These are phyloP conservation scores for Nakazawaea populi DNA, from an alignment of 805 yeast genomes.

Conservation along the genomic window DNA sequence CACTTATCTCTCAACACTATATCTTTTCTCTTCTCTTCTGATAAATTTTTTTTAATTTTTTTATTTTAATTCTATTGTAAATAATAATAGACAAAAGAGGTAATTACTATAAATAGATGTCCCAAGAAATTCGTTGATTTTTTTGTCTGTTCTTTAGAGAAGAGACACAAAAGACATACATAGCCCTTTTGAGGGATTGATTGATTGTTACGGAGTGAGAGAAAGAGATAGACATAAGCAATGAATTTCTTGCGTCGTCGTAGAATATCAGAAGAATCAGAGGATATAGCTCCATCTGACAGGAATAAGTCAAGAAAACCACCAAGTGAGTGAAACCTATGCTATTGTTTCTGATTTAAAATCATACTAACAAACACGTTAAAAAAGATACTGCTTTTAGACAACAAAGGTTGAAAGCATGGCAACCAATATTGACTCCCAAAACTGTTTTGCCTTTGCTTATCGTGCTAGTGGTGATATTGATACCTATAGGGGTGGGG, in stretches of 20 bases:
- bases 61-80: not conserved
- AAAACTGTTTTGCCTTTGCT: conserved; percentile 84
- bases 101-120: not conserved
- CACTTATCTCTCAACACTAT: not conserved
- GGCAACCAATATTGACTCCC: conserved; percentile 89
- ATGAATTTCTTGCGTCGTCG: conserved; percentile 15
- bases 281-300: not conserved
- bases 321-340: conserved; percentile 28
- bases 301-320: conserved; percentile 43
- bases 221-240: not conserved
- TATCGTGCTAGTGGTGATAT: conserved; percentile 65
- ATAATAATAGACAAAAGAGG: not conserved
- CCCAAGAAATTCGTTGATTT: not conserved
- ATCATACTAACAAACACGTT: not conserved
- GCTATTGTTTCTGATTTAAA: not conserved
- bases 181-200: not conserved
- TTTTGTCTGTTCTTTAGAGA: too few species aligned
- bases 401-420: conserved; percentile 59
- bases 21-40: not conserved
- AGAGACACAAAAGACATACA: too few species aligned
- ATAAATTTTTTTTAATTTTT: not conserved
- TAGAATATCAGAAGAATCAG: conserved; percentile 4
- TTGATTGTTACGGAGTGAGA: not conserved
- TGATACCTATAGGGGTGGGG: conserved; percentile 89
- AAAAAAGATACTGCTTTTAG: conserved; percentile 64